Evolutionary conservation across 495 filamentous ascomycete genomes (phyloP).

Genomic region (Apodospora peruviana): DNA sequence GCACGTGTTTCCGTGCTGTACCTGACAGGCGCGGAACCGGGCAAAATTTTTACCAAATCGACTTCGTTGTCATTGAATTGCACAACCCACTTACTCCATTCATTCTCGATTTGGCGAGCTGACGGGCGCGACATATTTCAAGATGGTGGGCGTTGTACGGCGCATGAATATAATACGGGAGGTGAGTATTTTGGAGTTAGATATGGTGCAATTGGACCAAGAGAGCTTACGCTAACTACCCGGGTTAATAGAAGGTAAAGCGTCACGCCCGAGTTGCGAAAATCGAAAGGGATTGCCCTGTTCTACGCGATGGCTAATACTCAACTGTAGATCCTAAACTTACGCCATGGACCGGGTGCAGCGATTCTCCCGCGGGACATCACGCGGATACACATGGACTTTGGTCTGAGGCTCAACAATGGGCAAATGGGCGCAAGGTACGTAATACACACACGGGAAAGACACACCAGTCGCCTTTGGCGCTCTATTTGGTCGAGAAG

Average conservation of each 20-base stretch:
- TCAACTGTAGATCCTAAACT: slow-evolving; percentile 54
- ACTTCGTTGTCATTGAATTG: not conserved
- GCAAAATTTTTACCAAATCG: slow-evolving; percentile 9
- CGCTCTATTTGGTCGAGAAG: not conserved
- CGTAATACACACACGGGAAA: slow-evolving; percentile 8
- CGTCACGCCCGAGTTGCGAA: not conserved
- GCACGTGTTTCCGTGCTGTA: not conserved
- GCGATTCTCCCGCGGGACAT: slow-evolving; percentile 74
- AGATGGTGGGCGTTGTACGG: slow-evolving; percentile 73
- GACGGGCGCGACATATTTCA: slow-evolving; percentile 23
- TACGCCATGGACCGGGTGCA: slow-evolving; percentile 76
- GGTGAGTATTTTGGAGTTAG: slow-evolving; percentile 47
- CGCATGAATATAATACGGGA: slow-evolving; percentile 73
- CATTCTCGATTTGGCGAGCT: not conserved
- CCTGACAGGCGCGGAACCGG: not conserved
- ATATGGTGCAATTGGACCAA: not conserved
- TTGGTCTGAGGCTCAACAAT: slow-evolving; percentile 56
- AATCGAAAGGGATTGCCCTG: not conserved
- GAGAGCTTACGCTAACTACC: slow-evolving; percentile 8
- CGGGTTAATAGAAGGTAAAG: not conserved
- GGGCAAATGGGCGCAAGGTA: slow-evolving; percentile 81
- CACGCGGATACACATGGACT: slow-evolving; percentile 77
- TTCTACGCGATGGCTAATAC: slow-evolving; percentile 5
- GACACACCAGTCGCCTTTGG: not conserved
- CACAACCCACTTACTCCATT: not conserved